Base-by-base conservation (phyloP, 768 basidiomycete species). In the Candolleomyces efflorescens region DNA sequence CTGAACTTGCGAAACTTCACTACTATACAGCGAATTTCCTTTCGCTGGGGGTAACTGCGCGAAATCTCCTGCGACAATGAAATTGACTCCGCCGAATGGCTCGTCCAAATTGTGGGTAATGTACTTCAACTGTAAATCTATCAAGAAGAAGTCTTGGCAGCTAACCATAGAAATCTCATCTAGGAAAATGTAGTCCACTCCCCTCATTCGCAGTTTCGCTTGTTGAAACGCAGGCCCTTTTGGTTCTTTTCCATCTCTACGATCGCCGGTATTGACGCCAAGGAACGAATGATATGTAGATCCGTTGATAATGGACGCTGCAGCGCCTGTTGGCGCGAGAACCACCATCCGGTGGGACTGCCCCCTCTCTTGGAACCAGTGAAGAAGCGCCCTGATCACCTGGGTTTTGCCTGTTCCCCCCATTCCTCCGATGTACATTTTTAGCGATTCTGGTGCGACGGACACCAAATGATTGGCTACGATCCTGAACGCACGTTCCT, bases 161-260 rank as follows among this genome's bases (percentile, higher is more conserved):
- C 67, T 61, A 2, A 76, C 46, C 78, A 79, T 79, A 0, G 75
- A 77, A 0, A 77, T 57, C 57, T 79, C 77, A 67, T 78, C 74
- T 2, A 78, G 49, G 24, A 78, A 75, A 1, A 78, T 59, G 64
- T 75, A 75, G 1, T 74, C 66, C 9, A 75, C 68, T 24, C 68
- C 64, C 27, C 56, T 12, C 13, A 70, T 23, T 20, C 57, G 52
- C 46, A 27, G 13, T 54, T 32, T 15, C 53, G 46, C 47, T n/a
- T 60, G 53, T 3, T 38, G 18, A n/a, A 17, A 5, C 27, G 57
- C 41, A 12, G 36, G 24, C 24, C 20, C 56, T 26, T 61, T 59
- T n/a, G 27, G 6, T 26, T 7, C 3, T 3, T 43, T 22, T 17
- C 7, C 24, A n/a, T n/a, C n/a, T n/a, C 37, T 10, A 12, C 7